Base-by-base conservation (phyloP, 176 grass and related monocot genomes). In the Triticum monococcum region DNA sequence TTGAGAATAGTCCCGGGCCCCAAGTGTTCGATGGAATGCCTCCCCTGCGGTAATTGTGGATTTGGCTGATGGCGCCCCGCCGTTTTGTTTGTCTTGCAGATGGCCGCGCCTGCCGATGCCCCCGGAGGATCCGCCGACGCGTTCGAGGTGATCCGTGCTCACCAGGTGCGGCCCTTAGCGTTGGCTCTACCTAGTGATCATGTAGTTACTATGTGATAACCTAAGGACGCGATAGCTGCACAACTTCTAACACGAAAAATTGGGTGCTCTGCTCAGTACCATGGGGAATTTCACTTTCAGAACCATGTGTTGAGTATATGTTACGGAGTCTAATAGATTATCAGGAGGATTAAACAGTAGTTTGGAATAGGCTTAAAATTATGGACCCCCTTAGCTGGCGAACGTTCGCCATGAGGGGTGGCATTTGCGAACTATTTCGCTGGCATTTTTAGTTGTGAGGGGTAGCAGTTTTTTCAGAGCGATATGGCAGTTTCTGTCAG, bases 131-230 rank as follows among this genome's bases (percentile, higher is more conserved):
- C 89, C 3, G 63, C 79, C 3, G 90, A 97, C 64, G 74, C 85
- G 23, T 97, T 94, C 48, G 95, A 98, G 89, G 79, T 86, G 85
- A 93, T 98, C 87, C 89, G 89, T 20, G 89, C 84, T 89, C 96
- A 95, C 78, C 91, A 98, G 96, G 93, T 98, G 40, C 32, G 38
- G 16, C 22, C 13, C 66, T 82, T 86, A 7, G 17, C 9, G 24
- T 82, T 68, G 32, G 9, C 0, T n/a, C 35, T 2, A 4, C 22
- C 48, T 45, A 60, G 61, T 28, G 32, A 62, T 48, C 7, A 41
- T 46, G 54, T 45, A 20, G 12, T 33, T 43, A 11, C 40, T 43
- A 13, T 59, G 14, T 57, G 16, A 7, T 64, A 28, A 46, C 2
- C n/a, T 32, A 6, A 56, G 18, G 41, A 72, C 33, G 17, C 48